phyloP scores from a whole-genome alignment of 1,284 basidiomycete species.

The Ustilago shanxiensis region DNA sequence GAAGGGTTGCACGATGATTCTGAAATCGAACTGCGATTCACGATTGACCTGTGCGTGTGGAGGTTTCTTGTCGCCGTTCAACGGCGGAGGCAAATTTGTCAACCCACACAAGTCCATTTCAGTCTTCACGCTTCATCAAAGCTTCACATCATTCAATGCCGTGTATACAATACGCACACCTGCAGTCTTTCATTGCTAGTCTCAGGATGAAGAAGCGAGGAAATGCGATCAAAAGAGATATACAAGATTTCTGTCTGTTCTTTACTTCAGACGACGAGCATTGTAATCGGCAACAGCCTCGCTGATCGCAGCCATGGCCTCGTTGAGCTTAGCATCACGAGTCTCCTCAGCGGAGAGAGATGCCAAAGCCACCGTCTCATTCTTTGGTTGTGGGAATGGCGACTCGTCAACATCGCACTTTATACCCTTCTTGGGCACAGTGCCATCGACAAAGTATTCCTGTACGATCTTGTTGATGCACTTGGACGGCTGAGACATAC shows the following conservation, averaged over 20 bases:
- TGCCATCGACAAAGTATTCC: conserved; percentile 57
- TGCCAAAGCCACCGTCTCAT: conserved; percentile 10
- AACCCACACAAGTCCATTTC: no score
- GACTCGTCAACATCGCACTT: conserved; percentile 44
- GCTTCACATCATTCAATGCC: no score
- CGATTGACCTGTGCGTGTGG: conserved; percentile 26
- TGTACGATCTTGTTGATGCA: conserved; percentile 51
- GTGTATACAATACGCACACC: neutral
- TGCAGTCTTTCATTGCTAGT: neutral
- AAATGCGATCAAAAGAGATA: neutral
- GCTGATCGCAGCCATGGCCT: conserved; percentile 38
- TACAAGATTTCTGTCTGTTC: neutral
- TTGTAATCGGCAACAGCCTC: conserved; percentile 33
- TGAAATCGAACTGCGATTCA: neutral
- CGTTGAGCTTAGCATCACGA: conserved; percentile 22
- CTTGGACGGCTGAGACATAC: conserved; percentile 42
- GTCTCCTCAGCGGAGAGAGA: conserved; percentile 22
- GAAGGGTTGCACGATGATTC: neutral
- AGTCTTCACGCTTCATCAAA: no score
- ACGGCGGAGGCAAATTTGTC: no score
- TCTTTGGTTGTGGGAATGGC: conserved; percentile 39
- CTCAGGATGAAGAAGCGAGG: neutral
- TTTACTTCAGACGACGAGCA: conserved; percentile 24
- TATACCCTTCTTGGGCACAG: conserved; percentile 42
- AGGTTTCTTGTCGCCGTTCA: conserved; percentile 9